phyloP scores from a whole-genome alignment of 306 rosid genomes.

The Castanea crenata region DNA sequence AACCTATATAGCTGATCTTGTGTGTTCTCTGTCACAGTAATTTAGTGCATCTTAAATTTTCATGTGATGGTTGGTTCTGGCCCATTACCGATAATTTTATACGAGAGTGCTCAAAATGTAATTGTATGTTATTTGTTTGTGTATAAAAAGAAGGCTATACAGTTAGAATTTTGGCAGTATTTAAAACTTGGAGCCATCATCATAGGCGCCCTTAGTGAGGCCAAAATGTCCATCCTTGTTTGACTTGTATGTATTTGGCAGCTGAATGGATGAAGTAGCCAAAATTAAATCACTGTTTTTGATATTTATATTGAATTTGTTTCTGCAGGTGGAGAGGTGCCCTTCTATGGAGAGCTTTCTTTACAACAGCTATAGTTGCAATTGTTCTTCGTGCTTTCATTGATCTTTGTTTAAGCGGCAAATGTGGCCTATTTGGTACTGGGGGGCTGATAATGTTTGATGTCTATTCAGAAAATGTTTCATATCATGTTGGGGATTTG shows the following conservation, averaged over 20 bases:
- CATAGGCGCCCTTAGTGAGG: neutral
- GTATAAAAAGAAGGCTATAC: neutral
- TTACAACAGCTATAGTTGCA: constrained; percentile 84
- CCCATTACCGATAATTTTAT: neutral
- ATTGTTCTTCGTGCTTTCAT: constrained; percentile 79
- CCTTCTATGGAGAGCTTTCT: constrained; percentile 97
- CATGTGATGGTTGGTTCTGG: neutral
- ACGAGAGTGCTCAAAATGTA: neutral
- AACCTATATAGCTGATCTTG: constrained; percentile 16
- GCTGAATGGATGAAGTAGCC: neutral
- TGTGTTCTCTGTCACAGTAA: constrained; percentile 1
- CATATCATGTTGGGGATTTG: constrained; percentile 74
- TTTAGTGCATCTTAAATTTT: neutral
- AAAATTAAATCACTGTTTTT: neutral
- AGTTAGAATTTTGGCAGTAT: neutral
- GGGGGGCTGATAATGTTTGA: constrained; percentile 97
- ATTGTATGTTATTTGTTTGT: neutral
- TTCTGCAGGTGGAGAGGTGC: constrained; percentile 92
- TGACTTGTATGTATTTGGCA: neutral
- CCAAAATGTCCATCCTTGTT: neutral
- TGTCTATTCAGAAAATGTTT: constrained; percentile 58
- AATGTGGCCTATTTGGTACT: constrained; percentile 89
- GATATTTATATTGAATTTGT: neutral
- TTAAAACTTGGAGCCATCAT: no score
- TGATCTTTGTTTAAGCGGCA: constrained; percentile 78